These are phyloP conservation scores for Strobilomyces confusus DNA, from an alignment of 768 basidiomycete species.

Conservation along the genomic window DNA sequence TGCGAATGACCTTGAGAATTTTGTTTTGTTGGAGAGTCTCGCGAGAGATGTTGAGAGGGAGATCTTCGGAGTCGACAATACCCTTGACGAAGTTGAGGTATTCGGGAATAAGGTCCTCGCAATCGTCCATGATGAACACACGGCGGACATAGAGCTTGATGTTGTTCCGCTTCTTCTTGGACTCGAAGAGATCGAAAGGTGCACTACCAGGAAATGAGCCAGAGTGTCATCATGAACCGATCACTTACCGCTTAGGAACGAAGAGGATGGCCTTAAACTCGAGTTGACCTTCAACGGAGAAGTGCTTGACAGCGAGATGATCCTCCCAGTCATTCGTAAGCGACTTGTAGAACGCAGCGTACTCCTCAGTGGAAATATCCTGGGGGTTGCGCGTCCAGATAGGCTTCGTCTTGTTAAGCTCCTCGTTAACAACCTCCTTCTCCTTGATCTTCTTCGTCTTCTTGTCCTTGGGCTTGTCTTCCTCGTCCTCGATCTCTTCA, in stretches of 20 bases:
- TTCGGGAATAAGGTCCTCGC: conserved; percentile 98
- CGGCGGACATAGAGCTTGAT: conserved; percentile 99
- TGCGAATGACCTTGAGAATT: conserved; percentile 99
- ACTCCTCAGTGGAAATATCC: conserved; percentile 92
- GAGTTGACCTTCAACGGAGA: conserved; percentile 99
- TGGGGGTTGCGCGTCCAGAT: conserved; percentile 99
- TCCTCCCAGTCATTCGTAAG: conserved; percentile 99
- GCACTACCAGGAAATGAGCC: conserved; percentile 49
- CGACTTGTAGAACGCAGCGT: conserved; percentile 97
- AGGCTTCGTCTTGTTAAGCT: conserved; percentile 99
- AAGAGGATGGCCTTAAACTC: conserved; percentile 99
- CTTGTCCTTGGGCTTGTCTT: conserved; percentile 83
- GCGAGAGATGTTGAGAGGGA: conserved; percentile 99
- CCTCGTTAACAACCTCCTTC: conserved; percentile 82
- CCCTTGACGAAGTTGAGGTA: conserved; percentile 99
- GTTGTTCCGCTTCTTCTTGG: conserved; percentile 99
- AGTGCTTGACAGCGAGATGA: conserved; percentile 99
- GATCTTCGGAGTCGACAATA: conserved; percentile 99
- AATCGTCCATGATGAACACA: conserved; percentile 99
- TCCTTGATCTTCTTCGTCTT: conserved; percentile 95
- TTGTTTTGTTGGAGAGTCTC: conserved; percentile 99
- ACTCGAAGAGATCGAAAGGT: conserved; percentile 99
- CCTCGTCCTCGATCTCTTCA: conserved; percentile 80
- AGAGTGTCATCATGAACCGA: not conserved
- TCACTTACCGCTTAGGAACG: conserved; percentile 85